phyloP scores from a whole-genome alignment of 2,329 filamentous ascomycete genomes.

The Ophiocordyceps polyrhachis-furcata region DNA sequence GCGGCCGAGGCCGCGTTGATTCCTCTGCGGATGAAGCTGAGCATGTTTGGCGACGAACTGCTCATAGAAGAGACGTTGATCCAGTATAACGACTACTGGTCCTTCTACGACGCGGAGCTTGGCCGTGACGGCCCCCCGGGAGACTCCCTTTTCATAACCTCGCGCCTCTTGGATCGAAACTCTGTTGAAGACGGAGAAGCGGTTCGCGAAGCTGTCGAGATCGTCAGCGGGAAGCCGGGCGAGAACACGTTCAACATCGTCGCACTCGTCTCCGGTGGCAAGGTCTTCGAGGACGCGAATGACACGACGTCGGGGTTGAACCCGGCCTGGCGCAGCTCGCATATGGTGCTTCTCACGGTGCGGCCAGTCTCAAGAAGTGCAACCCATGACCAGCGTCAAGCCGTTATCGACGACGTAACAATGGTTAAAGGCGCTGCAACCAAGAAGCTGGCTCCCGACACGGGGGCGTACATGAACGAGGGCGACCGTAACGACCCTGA shows the following conservation, averaged over 20 bases:
- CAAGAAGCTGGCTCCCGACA: constrained; percentile 17
- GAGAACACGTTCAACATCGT: constrained; percentile 8
- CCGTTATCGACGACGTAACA: constrained; percentile 10
- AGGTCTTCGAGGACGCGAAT: constrained; percentile 9
- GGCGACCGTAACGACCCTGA: constrained; percentile 16
- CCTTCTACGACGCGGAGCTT: constrained; percentile 10
- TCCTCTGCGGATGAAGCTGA: constrained; percentile 5
- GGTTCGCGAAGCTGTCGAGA: constrained; percentile 9
- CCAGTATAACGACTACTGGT: constrained; percentile 12
- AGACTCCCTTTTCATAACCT: constrained; percentile 8
- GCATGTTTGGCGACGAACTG: constrained; percentile 6
- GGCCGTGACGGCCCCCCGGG: constrained; percentile 8
- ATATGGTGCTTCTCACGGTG: constrained; percentile 6
- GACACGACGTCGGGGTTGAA: constrained; percentile 11
- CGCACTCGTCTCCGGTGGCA: constrained; percentile 12
- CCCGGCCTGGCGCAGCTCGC: constrained; percentile 10
- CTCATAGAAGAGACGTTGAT: constrained; percentile 7
- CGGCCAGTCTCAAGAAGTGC: constrained; percentile 5
- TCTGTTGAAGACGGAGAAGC: constrained; percentile 5
- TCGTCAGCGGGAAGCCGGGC: constrained; percentile 8
- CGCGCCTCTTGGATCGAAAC: constrained; percentile 9
- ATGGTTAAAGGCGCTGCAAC: constrained; percentile 12
- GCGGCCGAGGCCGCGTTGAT: constrained; percentile 7
- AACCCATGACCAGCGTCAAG: constrained; percentile 4
- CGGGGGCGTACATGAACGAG: constrained; percentile 25